Conservation (phyloP, 176 grass and related monocot species). For the Aegilops tauschii region DNA sequence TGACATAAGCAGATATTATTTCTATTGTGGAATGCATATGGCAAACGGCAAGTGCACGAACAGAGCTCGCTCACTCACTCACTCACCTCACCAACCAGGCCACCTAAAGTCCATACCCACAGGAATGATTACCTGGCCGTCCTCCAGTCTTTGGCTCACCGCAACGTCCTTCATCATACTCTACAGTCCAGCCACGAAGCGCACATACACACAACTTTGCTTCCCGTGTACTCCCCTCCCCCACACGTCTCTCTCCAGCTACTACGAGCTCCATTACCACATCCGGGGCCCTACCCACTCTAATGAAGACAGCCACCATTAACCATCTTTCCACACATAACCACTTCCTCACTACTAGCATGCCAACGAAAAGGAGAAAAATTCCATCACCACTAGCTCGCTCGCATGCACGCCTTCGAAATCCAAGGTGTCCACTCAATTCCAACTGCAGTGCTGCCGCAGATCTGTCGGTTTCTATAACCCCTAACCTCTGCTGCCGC, state of each 20-base stretch:
- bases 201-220: slow-evolving; percentile 27
- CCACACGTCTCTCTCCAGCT: neutral
- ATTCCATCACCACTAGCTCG: neutral
- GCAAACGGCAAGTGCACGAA: neutral
- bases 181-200: too few species aligned
- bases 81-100: neutral
- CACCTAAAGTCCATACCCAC: neutral
- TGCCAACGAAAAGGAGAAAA: neutral
- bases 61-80: neutral
- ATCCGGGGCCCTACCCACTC: neutral
- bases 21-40: neutral
- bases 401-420: slow-evolving; percentile 4
- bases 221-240: slow-evolving; percentile 54
- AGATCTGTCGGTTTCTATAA: neutral
- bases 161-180: slow-evolving; percentile 34
- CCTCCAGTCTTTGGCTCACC: slow-evolving; percentile 24
- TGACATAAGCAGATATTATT: too few species aligned
- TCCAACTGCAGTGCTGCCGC: neutral
- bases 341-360: slow-evolving; percentile 33
- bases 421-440: slow-evolving; percentile 2
- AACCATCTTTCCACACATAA: slow-evolving; percentile 25
- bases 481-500: neutral
- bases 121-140: slow-evolving; percentile 22
- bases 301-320: slow-evolving; percentile 16
- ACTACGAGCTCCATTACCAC: neutral